Evolutionary conservation across 352 stramenopile genomes (phyloP).

Genomic region (Phytopythium litorale): DNA sequence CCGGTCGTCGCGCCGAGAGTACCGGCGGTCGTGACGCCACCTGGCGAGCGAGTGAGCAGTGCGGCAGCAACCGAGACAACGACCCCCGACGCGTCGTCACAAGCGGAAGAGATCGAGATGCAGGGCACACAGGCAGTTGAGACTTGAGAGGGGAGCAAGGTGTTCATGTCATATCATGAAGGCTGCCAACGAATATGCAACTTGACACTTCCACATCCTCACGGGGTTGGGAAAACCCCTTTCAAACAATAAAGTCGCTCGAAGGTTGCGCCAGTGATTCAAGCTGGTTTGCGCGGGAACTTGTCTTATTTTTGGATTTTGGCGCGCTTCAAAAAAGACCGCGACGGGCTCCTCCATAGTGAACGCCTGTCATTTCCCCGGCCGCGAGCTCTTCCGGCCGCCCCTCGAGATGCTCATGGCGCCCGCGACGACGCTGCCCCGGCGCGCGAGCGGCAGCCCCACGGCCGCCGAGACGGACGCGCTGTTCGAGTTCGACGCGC

Average conservation of each 20-base stretch:
- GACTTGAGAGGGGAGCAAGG: not conserved
- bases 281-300: constrained; percentile 4
- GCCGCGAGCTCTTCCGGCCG: not conserved
- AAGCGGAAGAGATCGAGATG: not conserved
- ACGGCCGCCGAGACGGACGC: constrained; percentile 27
- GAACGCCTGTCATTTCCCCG: not conserved
- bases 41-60: not conserved
- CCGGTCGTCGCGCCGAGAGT: constrained; percentile 1
- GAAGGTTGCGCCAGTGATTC: constrained; percentile 2
- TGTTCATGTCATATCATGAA: not conserved
- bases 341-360: not conserved
- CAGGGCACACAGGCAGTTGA: not conserved
- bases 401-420: not conserved
- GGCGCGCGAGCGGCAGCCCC: not conserved
- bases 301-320: constrained; percentile 4
- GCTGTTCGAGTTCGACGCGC: constrained; percentile 76
- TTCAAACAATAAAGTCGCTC: not conserved
- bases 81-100: not conserved
- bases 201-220: no score
- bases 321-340: not conserved
- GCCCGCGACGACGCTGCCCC: not conserved
- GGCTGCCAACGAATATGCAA: no score
- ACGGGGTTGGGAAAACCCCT: no score
- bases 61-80: not conserved
- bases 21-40: not conserved